phyloP scores from a whole-genome alignment of 306 rosid species.

The Pyrus betulifolia region DNA sequence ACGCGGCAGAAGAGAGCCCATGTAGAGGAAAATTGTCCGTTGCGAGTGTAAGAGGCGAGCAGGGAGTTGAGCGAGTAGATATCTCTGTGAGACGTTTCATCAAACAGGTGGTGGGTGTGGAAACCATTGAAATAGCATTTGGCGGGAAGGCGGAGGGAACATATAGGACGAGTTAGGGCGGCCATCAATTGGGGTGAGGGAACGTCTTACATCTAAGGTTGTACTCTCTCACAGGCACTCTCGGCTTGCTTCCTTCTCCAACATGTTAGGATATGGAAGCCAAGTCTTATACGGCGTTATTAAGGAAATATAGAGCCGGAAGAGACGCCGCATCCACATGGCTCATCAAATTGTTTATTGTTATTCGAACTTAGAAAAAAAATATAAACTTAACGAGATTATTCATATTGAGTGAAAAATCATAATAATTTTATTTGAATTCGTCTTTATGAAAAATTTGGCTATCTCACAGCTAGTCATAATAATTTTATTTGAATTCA shows the following conservation, averaged over 20 bases:
- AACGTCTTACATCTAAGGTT: neutral
- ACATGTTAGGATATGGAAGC: neutral
- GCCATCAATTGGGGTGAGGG: neutral
- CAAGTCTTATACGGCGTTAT: no score
- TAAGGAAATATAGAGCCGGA: no score
- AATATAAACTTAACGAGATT: no score
- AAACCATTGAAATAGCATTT: neutral
- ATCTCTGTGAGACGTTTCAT: constrained; percentile 28
- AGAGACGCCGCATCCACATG: no score
- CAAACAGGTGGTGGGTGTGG: constrained; percentile 26
- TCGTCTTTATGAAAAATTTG: no score
- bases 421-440: no score
- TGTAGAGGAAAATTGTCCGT: constrained; percentile 19
- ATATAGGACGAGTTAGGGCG: neutral
- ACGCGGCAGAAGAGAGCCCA: constrained; percentile 32
- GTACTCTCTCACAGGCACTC: no score
- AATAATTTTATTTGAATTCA: no score
- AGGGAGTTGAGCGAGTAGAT: constrained; percentile 32
- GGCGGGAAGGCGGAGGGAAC: neutral
- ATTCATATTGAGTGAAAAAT: no score
- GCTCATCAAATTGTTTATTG: no score
- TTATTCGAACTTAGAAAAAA: no score
- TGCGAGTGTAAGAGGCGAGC: constrained; percentile 33
- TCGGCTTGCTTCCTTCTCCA: neutral
- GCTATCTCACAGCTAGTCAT: no score